A percentile compares a stretch with the other conserved stretches of the same genome.
Evolutionary conservation across 495 filamentous ascomycete genomes (phyloP).

Genomic region (Haplographium delicatum): DNA sequence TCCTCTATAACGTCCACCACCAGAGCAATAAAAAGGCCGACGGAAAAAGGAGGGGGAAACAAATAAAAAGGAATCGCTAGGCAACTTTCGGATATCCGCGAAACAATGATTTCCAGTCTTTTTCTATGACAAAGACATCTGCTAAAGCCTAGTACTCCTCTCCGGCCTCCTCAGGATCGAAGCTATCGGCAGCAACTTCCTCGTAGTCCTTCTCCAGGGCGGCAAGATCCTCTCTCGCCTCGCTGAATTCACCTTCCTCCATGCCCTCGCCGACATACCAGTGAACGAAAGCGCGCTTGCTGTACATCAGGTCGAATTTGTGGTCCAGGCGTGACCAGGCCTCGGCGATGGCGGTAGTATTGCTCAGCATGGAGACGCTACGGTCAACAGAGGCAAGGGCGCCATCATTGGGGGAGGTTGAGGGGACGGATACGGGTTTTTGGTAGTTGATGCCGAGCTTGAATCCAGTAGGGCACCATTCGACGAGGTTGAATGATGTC

Average conservation of each 20-base stretch:
- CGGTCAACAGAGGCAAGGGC: slow-evolving; percentile 82
- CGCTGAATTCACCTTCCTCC: slow-evolving; percentile 92
- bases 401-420: slow-evolving; percentile 42
- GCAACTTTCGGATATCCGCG: slow-evolving; percentile 1
- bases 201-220: slow-evolving; percentile 91
- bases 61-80: not conserved
- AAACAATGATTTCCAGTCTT: not conserved
- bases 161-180: slow-evolving; percentile 55
- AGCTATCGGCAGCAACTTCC: slow-evolving; percentile 74
- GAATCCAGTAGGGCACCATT: slow-evolving; percentile 96
- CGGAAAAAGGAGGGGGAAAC: too few species aligned
- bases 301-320: slow-evolving; percentile 98
- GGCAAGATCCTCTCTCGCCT: slow-evolving; percentile 85
- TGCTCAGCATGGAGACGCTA: slow-evolving; percentile 84
- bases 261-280: slow-evolving; percentile 96
- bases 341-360: slow-evolving; percentile 88
- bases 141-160: slow-evolving; percentile 57
- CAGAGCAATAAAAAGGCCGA: too few species aligned
- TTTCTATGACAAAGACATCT: not conserved
- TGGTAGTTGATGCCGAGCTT: slow-evolving; percentile 94
- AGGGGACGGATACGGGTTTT: slow-evolving; percentile 76
- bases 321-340: slow-evolving; percentile 84
- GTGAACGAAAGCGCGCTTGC: slow-evolving; percentile 90
- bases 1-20: not conserved
- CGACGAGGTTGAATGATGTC: slow-evolving; percentile 83